These are phyloP conservation scores for Mycena epipterygia DNA, from an alignment of 768 basidiomycete species.

Conservation along the genomic window DNA sequence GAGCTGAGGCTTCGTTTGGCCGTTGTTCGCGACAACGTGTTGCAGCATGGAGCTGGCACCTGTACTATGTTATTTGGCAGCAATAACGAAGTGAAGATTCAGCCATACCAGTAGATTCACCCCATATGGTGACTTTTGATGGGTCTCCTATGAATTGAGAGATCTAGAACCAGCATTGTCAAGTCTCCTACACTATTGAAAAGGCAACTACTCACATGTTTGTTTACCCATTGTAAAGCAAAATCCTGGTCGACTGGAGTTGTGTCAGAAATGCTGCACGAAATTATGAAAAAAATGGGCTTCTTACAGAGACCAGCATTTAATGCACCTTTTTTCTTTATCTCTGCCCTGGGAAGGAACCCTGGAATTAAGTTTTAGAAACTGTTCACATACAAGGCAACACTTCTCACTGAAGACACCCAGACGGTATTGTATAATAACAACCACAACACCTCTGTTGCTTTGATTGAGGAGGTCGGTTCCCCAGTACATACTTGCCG, in stretches of 20 bases:
- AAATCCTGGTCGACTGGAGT: constrained; percentile 45
- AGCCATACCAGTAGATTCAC: constrained; percentile 40
- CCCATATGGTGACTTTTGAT: constrained; percentile 44
- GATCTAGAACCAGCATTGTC: constrained; percentile 12
- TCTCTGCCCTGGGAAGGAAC: constrained; percentile 44
- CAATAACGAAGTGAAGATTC: neutral
- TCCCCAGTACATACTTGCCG: constrained; percentile 21
- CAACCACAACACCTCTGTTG: constrained; percentile 7
- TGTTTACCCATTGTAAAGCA: constrained; percentile 47
- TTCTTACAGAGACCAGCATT: constrained; percentile 45
- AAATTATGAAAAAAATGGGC: neutral
- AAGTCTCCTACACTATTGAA: too few species aligned
- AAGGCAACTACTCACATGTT: constrained; percentile 32
- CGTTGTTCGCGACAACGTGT: constrained; percentile 48
- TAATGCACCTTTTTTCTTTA: constrained; percentile 42
- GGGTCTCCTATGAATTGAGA: constrained; percentile 35
- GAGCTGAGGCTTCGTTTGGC: constrained; percentile 45
- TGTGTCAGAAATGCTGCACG: neutral
- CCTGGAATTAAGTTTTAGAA: constrained; percentile 30
- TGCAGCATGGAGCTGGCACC: constrained; percentile 51
- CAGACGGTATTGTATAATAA: constrained; percentile 27
- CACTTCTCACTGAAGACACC: constrained; percentile 10
- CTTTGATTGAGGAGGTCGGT: constrained; percentile 15
- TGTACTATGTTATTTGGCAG: neutral
- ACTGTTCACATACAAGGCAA: constrained; percentile 2